Evolutionary conservation across 2,329 filamentous ascomycete species (phyloP), one percentile per base, ranked within the genome.

Genomic region (Colletotrichum gigasporum): DNA sequence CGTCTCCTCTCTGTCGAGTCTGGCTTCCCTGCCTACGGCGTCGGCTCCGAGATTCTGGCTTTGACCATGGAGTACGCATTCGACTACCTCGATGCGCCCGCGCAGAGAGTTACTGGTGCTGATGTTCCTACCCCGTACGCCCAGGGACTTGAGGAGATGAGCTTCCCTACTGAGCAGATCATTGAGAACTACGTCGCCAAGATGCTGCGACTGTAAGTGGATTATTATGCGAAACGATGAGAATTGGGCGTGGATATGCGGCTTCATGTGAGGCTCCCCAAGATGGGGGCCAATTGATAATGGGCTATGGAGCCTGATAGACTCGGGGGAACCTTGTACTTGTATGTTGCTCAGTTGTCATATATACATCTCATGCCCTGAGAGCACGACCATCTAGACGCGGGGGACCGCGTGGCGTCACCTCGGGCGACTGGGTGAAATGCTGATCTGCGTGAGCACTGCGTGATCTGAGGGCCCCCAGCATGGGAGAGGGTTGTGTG

Each of bases 121-220:
- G 96, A 99, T 79, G 96, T 99, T 11, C 96, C 96, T 51, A 99
- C 96, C 7, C 96, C 96, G 35, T 98, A 99, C 77, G 95, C 96
- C 63, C 85, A 91, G 80, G 92, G 93, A 78, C 87, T 99, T 63
- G 96, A 99, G 87, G 90, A 96, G 82, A 91, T 99, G 93, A 86
- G 86, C 74, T 99, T 99, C 91, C 96, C 96, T 52, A 92, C 90
- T 71, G 93, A 97, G 83, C 80, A 90, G 69, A 85, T 97, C 72
- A 97, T 99, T 75, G 91, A 93, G 79, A 84, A 91, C 72, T 95
- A 96, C 78, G 91, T 91, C 58, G 93, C 91, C 71, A 98, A 97
- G 89, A 85, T 98, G 72, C 85, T 99, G 75, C 87, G 89, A 70
- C 83, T 96, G 76, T 96, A 89, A 82, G 66, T 54, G 18, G 28